Conservation (phyloP, 371 early-diverging fungal genomes). For the Cokeromyces recurvatus region DNA sequence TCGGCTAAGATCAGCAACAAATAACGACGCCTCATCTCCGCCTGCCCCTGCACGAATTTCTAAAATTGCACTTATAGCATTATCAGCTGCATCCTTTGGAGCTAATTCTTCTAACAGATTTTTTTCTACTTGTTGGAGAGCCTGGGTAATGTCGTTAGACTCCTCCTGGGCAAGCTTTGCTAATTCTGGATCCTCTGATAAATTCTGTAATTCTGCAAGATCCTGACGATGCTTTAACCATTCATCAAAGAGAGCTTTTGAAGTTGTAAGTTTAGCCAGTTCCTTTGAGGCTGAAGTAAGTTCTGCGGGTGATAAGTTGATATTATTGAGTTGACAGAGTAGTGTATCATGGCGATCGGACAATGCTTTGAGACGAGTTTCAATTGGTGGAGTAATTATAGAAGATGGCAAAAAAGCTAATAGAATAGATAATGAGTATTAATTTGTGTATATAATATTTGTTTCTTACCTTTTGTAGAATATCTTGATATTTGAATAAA, state of each 20-base stretch:
- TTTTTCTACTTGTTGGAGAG: constrained; percentile 33
- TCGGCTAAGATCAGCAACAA: constrained; percentile 64
- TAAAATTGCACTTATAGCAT: constrained; percentile 63
- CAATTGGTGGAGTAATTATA: constrained; percentile 31
- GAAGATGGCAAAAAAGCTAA: constrained; percentile 16
- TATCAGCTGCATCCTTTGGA: constrained; percentile 64
- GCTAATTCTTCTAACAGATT: constrained; percentile 47
- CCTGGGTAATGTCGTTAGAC: constrained; percentile 28
- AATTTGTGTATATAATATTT: background rate
- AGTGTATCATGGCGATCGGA: constrained; percentile 34
- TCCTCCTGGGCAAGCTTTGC: constrained; percentile 58
- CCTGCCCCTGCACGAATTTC: constrained; percentile 84
- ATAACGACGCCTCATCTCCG: constrained; percentile 81
- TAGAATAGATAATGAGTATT: background rate
- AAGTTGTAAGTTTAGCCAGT: constrained; percentile 20
- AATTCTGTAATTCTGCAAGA: constrained; percentile 20
- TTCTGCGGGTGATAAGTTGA: constrained; percentile 15
- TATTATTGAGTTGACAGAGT: constrained; percentile 21
- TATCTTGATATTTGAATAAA: constrained; percentile 8
- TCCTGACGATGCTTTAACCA: constrained; percentile 31
- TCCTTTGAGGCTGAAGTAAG: constrained; percentile 35
- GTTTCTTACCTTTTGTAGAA: constrained; percentile 17
- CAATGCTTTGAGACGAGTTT: constrained; percentile 22
- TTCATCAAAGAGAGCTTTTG: constrained; percentile 28
- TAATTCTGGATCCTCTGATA: constrained; percentile 41